Conservation (phyloP, 2,329 filamentous ascomycete genomes). For the Colletotrichum trifolii region DNA sequence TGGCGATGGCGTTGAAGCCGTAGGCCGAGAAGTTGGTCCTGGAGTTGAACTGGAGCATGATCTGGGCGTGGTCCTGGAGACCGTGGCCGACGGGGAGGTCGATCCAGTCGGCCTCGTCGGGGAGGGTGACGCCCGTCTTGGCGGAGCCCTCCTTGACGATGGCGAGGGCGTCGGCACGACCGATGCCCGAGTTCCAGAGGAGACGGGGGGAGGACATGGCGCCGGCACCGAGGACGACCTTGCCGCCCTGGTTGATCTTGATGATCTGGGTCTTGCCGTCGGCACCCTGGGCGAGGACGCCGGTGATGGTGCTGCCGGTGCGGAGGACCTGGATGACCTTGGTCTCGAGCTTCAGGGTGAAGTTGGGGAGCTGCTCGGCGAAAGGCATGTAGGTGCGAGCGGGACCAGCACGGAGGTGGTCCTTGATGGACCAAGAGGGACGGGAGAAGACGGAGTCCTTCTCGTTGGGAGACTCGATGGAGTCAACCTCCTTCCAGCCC, state of each 20-base stretch:
- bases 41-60: conserved; percentile 38
- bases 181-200: conserved; percentile 39
- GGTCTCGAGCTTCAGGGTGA: conserved; percentile 40
- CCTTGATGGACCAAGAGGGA: conserved; percentile 32
- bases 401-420: conserved; percentile 36
- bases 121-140: conserved; percentile 57
- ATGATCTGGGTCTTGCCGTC: conserved; percentile 38
- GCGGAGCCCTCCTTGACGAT: conserved; percentile 37
- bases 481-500: conserved; percentile 43
- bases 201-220: conserved; percentile 38
- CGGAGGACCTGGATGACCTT: conserved; percentile 40
- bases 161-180: conserved; percentile 37
- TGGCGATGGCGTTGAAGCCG: conserved; percentile 30
- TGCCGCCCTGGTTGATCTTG: conserved; percentile 38
- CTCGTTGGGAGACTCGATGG: conserved; percentile 50
- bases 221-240: conserved; percentile 40
- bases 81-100: conserved; percentile 68
- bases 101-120: conserved; percentile 63
- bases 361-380: conserved; percentile 39
- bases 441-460: conserved; percentile 31
- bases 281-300: conserved; percentile 38
- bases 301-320: conserved; percentile 38
- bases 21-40: conserved; percentile 37
- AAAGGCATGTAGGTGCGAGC: conserved; percentile 40
- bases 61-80: conserved; percentile 63